phyloP scores from a whole-genome alignment of 2,329 filamentous ascomycete species.

The Colletotrichum sp. region DNA sequence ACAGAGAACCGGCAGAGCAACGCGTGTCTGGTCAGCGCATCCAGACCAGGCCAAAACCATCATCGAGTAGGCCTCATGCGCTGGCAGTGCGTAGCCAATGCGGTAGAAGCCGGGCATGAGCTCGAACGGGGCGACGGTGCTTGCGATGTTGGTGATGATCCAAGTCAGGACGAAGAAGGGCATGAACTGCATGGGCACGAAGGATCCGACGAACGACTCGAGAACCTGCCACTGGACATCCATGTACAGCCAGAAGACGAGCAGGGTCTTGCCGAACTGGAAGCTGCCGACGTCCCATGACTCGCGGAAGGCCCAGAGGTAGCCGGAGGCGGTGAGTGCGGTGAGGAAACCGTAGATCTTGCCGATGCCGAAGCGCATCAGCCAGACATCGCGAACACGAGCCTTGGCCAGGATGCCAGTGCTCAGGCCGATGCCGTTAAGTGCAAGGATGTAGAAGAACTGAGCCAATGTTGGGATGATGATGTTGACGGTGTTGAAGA shows the following conservation, averaged over 20 bases:
- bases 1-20: slow-evolving; percentile 47
- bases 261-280: slow-evolving; percentile 30
- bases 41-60: slow-evolving; percentile 47
- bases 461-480: slow-evolving; percentile 37
- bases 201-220: slow-evolving; percentile 32
- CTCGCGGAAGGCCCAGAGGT: slow-evolving; percentile 49
- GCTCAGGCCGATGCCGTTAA: slow-evolving; percentile 4
- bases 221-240: slow-evolving; percentile 47
- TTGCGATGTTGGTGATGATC: slow-evolving; percentile 44
- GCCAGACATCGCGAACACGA: slow-evolving; percentile 28
- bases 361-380: slow-evolving; percentile 29
- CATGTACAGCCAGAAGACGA: slow-evolving; percentile 42
- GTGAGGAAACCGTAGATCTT: slow-evolving; percentile 37
- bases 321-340: slow-evolving; percentile 41
- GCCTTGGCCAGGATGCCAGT: neutral
- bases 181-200: slow-evolving; percentile 37
- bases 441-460: slow-evolving; percentile 30
- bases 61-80: slow-evolving; percentile 36
- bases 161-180: slow-evolving; percentile 48
- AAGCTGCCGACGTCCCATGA: slow-evolving; percentile 40
- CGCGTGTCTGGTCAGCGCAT: slow-evolving; percentile 41
- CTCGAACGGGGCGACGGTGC: slow-evolving; percentile 40
- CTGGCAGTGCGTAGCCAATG: slow-evolving; percentile 40
- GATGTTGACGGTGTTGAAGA: slow-evolving; percentile 44
- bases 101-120: slow-evolving; percentile 43